Conservation (phyloP, 2,329 filamentous ascomycete genomes). For the Fusarium penzigii region DNA sequence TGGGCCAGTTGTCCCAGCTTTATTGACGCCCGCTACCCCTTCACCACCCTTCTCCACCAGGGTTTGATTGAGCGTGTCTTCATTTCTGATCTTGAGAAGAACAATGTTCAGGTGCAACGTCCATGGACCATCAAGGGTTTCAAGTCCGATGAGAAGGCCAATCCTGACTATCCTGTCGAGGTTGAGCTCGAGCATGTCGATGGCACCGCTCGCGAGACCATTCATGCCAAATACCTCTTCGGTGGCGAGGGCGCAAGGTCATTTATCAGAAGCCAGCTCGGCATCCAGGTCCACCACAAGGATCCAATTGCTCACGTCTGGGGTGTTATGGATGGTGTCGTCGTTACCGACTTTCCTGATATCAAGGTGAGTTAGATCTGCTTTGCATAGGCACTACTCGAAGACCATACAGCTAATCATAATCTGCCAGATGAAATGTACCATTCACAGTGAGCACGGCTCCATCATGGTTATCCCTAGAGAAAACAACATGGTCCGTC, state of each 20-base stretch:
- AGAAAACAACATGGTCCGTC: conserved; percentile 67
- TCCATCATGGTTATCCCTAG: conserved; percentile 81
- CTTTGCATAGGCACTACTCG: background rate
- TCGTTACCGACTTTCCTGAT: conserved; percentile 74
- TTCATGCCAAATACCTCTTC: conserved; percentile 70
- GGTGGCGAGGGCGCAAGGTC: conserved; percentile 72
- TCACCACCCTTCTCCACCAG: conserved; percentile 71
- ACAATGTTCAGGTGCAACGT: conserved; percentile 60
- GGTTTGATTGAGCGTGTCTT: conserved; percentile 71
- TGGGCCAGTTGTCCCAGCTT: conserved; percentile 91
- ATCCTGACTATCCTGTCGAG: conserved; percentile 73
- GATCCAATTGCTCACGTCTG: conserved; percentile 72
- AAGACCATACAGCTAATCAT: conserved; percentile 43
- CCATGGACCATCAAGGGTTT: conserved; percentile 67
- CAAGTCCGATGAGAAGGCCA: conserved; percentile 54
- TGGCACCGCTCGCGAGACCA: conserved; percentile 66
- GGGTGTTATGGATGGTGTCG: conserved; percentile 75
- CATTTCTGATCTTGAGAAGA: conserved; percentile 64
- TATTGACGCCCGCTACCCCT: conserved; percentile 70
- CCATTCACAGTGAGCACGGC: conserved; percentile 72
- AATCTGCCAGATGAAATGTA: conserved; percentile 63
- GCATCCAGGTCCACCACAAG: conserved; percentile 70
- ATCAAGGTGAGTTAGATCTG: conserved; percentile 57
- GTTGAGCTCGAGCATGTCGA: conserved; percentile 78
- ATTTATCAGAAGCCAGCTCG: conserved; percentile 62